Percentiles rank a stretch among this genome's conserved stretches.
Evolutionary conservation across 495 filamentous ascomycete species (phyloP).

Genomic region (Acidiella bohemica): DNA sequence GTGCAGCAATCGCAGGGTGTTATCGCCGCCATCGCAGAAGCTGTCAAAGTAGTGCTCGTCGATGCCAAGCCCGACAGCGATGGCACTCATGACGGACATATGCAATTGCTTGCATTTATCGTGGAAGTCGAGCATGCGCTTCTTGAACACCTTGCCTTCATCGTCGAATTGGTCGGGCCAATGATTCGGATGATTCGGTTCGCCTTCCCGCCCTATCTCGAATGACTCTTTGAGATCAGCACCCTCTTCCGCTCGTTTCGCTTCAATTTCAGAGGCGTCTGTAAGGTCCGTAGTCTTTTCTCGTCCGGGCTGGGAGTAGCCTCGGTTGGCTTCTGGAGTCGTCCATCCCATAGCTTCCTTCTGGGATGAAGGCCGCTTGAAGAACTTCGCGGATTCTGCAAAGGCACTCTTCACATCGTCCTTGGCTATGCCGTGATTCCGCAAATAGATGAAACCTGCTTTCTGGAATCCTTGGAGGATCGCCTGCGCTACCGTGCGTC

Average conservation of each 20-base stretch:
- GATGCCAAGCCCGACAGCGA: slow-evolving; percentile 71
- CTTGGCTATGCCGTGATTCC: slow-evolving; percentile 56
- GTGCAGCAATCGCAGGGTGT: slow-evolving; percentile 77
- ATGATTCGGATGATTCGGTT: slow-evolving; percentile 54
- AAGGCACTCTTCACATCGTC: slow-evolving; percentile 44
- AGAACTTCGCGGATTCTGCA: slow-evolving; percentile 60
- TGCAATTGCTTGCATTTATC: slow-evolving; percentile 61
- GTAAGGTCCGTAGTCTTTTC: slow-evolving; percentile 59
- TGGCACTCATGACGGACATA: slow-evolving; percentile 68
- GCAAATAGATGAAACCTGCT: slow-evolving; percentile 85
- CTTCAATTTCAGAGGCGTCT: slow-evolving; percentile 44
- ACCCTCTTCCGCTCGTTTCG: slow-evolving; percentile 37
- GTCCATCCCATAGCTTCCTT: slow-evolving; percentile 45
- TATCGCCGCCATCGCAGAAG: slow-evolving; percentile 61
- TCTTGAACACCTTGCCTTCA: slow-evolving; percentile 52
- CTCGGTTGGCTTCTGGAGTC: slow-evolving; percentile 32
- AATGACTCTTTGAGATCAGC: slow-evolving; percentile 76
- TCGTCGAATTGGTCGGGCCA: slow-evolving; percentile 56
- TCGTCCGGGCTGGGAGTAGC: slow-evolving; percentile 60
- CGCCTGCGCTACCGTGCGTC: slow-evolving; percentile 50
- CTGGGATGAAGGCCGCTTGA: slow-evolving; percentile 49
- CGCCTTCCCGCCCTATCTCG: slow-evolving; percentile 69
- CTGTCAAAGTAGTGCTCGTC: slow-evolving; percentile 63
- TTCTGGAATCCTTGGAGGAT: slow-evolving; percentile 70
- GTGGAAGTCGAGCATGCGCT: slow-evolving; percentile 61